These are phyloP conservation scores for Gomphus bonarii DNA, from an alignment of 1,284 basidiomycete species.

Conservation along the genomic window DNA sequence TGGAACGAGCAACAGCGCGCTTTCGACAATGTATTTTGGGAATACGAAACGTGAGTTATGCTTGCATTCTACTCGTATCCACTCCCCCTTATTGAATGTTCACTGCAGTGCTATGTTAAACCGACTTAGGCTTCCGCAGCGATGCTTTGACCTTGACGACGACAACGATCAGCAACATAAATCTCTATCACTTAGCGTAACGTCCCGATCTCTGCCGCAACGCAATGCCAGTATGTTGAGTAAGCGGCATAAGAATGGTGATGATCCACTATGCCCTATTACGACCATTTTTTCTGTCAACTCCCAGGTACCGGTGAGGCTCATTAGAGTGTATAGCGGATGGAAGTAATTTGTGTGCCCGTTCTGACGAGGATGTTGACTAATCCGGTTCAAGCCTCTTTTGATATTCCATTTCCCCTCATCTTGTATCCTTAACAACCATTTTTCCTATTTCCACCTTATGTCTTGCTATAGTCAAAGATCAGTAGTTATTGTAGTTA, in stretches of 20 bases:
- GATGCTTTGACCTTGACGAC: neutral
- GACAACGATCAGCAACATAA: neutral
- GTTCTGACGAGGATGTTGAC: no score
- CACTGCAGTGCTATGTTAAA: constrained; percentile 1
- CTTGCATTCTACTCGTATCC: neutral
- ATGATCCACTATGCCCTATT: neutral
- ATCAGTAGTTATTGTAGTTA: neutral
- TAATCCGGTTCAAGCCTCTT: no score
- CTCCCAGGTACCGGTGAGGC: neutral
- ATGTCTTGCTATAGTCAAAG: neutral
- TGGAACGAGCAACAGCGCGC: neutral
- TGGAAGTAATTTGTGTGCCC: neutral
- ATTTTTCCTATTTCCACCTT: neutral
- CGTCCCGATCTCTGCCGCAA: neutral
- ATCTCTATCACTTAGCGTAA: neutral
- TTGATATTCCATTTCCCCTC: neutral
- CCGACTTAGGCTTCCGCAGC: neutral
- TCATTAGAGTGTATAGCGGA: constrained; percentile 5
- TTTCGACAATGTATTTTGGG: constrained; percentile 8
- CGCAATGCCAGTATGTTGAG: neutral
- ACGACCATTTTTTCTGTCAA: neutral
- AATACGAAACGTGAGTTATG: constrained; percentile 3
- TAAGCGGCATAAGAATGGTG: neutral
- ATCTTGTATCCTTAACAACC: neutral
- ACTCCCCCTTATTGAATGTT: neutral